phyloP scores from a whole-genome alignment of 2,329 filamentous ascomycete genomes.

The Trichophyton schoenleinii region DNA sequence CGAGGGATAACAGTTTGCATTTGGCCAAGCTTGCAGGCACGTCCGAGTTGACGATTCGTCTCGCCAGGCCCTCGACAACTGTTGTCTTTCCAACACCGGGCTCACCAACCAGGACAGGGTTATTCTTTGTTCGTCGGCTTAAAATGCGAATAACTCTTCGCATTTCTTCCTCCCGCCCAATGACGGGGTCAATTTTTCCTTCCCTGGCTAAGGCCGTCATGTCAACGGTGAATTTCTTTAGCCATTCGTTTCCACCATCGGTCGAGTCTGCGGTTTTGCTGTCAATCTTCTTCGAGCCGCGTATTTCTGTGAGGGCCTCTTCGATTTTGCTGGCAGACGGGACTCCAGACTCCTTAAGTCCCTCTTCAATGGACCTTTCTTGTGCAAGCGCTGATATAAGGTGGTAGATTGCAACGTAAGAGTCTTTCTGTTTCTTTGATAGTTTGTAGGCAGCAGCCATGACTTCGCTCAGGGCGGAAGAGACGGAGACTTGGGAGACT shows the following conservation, averaged over 20 bases:
- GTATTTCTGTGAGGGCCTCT: slow-evolving; percentile 78
- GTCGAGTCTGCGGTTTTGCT: slow-evolving; percentile 90
- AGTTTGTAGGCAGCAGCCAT: slow-evolving; percentile 75
- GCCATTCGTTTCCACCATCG: slow-evolving; percentile 71
- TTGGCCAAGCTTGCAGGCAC: slow-evolving; percentile 89
- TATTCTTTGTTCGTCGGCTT: slow-evolving; percentile 92
- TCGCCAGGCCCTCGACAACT: slow-evolving; percentile 88
- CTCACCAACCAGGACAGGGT: slow-evolving; percentile 93
- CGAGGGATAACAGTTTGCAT: slow-evolving; percentile 86
- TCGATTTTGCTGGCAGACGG: slow-evolving; percentile 85
- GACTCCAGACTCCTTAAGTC: slow-evolving; percentile 74
- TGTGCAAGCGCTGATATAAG: slow-evolving; percentile 76
- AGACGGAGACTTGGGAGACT: slow-evolving; percentile 74
- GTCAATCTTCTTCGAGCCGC: slow-evolving; percentile 85
- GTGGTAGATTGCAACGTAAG: slow-evolving; percentile 87
- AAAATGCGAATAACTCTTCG: slow-evolving; percentile 82
- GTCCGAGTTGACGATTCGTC: slow-evolving; percentile 91
- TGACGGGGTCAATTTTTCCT: slow-evolving; percentile 95
- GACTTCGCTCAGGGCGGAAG: slow-evolving; percentile 69
- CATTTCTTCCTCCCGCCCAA: slow-evolving; percentile 92
- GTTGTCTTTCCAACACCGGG: slow-evolving; percentile 98
- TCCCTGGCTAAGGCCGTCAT: slow-evolving; percentile 95
- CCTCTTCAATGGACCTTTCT: slow-evolving; percentile 59
- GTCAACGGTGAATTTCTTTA: slow-evolving; percentile 97
- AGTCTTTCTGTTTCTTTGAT: slow-evolving; percentile 95